A percentile compares a stretch with the other conserved stretches of the same genome.
phyloP scores from a whole-genome alignment of 176 grass and related monocot genomes.

The Aegilops bicornis region DNA sequence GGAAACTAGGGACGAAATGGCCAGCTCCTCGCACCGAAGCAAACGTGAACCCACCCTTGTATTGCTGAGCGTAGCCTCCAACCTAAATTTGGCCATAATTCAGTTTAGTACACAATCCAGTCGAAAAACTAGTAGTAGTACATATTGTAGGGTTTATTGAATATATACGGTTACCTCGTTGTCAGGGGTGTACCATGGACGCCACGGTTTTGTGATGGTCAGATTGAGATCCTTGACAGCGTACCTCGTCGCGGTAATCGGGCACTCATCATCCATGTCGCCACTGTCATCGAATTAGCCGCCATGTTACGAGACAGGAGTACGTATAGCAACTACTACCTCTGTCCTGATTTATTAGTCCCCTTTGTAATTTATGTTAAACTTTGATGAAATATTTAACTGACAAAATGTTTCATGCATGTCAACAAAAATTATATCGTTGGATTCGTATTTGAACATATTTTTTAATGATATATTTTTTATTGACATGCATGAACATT shows the following conservation, averaged over 20 bases:
- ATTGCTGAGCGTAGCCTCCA: constrained; percentile 53
- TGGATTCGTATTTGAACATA: no score
- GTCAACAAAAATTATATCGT: no score
- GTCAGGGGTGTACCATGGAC: constrained; percentile 44
- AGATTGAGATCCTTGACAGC: constrained; percentile 44
- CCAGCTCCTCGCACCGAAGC: constrained; percentile 41
- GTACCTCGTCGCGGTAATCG: constrained; percentile 49
- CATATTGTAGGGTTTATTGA: neutral
- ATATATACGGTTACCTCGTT: constrained; percentile 30
- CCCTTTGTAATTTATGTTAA: no score
- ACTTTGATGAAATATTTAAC: no score
- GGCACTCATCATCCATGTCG: constrained; percentile 43
- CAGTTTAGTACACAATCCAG: neutral
- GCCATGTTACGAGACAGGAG: neutral
- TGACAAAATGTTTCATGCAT: no score
- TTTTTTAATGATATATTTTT: no score
- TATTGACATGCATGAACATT: no score
- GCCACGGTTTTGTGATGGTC: constrained; percentile 33
- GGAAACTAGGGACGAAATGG: constrained; percentile 47
- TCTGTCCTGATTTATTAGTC: no score
- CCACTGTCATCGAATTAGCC: constrained; percentile 28
- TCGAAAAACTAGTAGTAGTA: neutral
- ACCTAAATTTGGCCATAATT: constrained; percentile 20
- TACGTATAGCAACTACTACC: neutral
- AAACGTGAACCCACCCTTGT: constrained; percentile 35